Evolutionary conservation across 768 basidiomycete genomes (phyloP), one percentile per base, ranked within the genome.

Genomic region (Pisolithus albus): DNA sequence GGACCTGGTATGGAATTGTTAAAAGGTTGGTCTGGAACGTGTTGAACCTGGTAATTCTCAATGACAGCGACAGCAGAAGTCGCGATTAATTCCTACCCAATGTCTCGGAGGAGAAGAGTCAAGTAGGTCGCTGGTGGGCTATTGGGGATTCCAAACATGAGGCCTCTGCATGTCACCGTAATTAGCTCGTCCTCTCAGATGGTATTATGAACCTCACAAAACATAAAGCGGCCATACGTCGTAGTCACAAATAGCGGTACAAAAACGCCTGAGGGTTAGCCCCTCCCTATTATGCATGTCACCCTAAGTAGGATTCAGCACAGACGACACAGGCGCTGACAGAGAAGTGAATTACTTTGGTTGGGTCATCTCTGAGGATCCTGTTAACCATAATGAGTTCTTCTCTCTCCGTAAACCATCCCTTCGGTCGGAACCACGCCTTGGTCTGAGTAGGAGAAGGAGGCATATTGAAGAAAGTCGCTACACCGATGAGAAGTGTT

Each of bases 241-340:
- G 50, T 77, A 84, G 59, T 86, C 83, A 36, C 72, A 75, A 7
- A 82, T 47, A 0, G 81, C 78, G 7, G 63, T 66, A 76, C 79
- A 83, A 4, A 84, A 61, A 5, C 76, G 70, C 56, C 69, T 72
- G 5, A 73, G 34, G 0, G 76, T 70, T 11, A 86, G 59, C 0
- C 77, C 81, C 64, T 86, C 77, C 39, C 84, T 78, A 54, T 86
- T 86, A 64, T 84, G 83, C 84, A 86, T 83, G 52, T 82, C 81
- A 1, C 77, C 77, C 75, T 79, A 40, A 26, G 15, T 10, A 26
- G 13, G 42, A 7, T 11, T 19, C 24, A 52, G 32, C 41, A 30
- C 30, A 32, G 7, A 10, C 49, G 7, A 3, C 49, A 47, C 15
- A 19, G 18, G 18, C 40, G 45, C 3, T 6, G 18, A 19, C n/a